These are phyloP conservation scores for Aphanoascus verrucosus DNA, from an alignment of 2,329 filamentous ascomycete species.

Conservation along the genomic window DNA sequence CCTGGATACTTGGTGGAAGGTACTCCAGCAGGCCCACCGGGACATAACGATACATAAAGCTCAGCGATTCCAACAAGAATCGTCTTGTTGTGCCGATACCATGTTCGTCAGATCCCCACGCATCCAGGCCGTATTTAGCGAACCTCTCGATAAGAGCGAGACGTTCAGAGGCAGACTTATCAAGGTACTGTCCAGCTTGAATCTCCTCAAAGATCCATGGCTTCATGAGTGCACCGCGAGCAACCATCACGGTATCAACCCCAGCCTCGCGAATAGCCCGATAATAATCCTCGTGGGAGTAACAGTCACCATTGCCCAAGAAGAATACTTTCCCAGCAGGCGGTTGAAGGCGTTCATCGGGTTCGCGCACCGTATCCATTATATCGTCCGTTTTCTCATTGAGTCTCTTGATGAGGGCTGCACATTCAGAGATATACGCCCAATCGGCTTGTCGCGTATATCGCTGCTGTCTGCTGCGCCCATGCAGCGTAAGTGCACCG, in stretches of 20 bases:
- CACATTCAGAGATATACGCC: constrained; percentile 85
- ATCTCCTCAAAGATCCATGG: constrained; percentile 99
- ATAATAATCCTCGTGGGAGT: constrained; percentile 81
- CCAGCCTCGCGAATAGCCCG: constrained; percentile 62
- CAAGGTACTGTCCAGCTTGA: constrained; percentile 77
- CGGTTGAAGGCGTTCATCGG: constrained; percentile 63
- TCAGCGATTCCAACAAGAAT: constrained; percentile 91
- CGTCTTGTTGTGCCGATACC: constrained; percentile 82
- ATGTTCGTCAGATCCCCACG: constrained; percentile 92
- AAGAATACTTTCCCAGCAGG: constrained; percentile 71
- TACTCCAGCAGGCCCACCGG: constrained; percentile 80
- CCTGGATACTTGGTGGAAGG: constrained; percentile 78
- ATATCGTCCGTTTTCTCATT: constrained; percentile 56
- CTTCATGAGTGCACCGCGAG: constrained; percentile 90
- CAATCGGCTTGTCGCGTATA: constrained; percentile 92
- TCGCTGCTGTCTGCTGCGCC: constrained; percentile 82
- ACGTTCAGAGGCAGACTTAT: constrained; percentile 84
- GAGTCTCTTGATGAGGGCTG: constrained; percentile 69
- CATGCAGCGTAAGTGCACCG: constrained; percentile 91
- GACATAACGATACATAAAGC: constrained; percentile 85
- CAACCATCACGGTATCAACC: constrained; percentile 94
- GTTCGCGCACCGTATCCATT: constrained; percentile 65
- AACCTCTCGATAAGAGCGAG: constrained; percentile 81
- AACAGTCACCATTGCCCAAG: constrained; percentile 92
- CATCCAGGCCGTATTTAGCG: constrained; percentile 76